Evolutionary conservation across 177 flowering plant species (phyloP).

Genomic region (Vitis hybrid): DNA sequence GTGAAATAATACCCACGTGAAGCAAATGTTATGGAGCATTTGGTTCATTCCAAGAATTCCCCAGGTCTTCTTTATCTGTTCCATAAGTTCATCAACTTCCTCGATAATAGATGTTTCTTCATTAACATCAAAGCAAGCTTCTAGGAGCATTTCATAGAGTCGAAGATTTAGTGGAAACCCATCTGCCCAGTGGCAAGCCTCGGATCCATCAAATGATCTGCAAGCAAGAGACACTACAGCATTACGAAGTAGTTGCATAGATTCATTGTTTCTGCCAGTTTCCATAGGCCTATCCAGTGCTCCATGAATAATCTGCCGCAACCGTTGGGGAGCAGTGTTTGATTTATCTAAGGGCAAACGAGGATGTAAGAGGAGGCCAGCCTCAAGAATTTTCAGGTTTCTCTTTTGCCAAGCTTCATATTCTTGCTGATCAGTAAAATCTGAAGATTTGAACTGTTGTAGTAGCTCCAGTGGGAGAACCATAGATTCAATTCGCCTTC

Average conservation of each 20-base stretch:
- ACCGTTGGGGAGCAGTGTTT: slow-evolving; percentile 28
- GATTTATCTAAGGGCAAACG: slow-evolving; percentile 38
- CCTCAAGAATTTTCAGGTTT: slow-evolving; percentile 44
- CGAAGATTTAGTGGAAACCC: slow-evolving; percentile 47
- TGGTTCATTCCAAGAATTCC: slow-evolving; percentile 48
- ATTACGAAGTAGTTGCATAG: slow-evolving; percentile 51
- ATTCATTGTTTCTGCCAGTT: slow-evolving; percentile 47
- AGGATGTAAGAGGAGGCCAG: slow-evolving; percentile 52
- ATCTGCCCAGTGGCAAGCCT: slow-evolving; percentile 57
- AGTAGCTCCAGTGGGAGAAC: slow-evolving; percentile 51
- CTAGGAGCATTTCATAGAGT: slow-evolving; percentile 45
- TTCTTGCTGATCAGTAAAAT: slow-evolving; percentile 46
- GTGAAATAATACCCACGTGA: slow-evolving; percentile 51
- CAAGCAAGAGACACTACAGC: slow-evolving; percentile 43
- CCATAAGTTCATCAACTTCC: slow-evolving; percentile 53
- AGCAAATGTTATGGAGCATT: slow-evolving; percentile 44
- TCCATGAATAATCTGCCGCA: slow-evolving; percentile 35
- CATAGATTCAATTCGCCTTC: slow-evolving; percentile 43
- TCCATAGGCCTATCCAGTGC: slow-evolving; percentile 45
- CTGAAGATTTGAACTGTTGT: slow-evolving; percentile 49
- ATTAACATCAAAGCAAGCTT: slow-evolving; percentile 44
- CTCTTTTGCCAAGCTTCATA: slow-evolving; percentile 48
- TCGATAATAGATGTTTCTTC: slow-evolving; percentile 42
- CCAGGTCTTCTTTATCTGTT: slow-evolving; percentile 55
- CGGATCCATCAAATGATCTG: slow-evolving; percentile 46